Evolutionary conservation across 2,329 filamentous ascomycete species (phyloP), one percentile per base, ranked within the genome.

Genomic region (Aspergillus transmontanensis): DNA sequence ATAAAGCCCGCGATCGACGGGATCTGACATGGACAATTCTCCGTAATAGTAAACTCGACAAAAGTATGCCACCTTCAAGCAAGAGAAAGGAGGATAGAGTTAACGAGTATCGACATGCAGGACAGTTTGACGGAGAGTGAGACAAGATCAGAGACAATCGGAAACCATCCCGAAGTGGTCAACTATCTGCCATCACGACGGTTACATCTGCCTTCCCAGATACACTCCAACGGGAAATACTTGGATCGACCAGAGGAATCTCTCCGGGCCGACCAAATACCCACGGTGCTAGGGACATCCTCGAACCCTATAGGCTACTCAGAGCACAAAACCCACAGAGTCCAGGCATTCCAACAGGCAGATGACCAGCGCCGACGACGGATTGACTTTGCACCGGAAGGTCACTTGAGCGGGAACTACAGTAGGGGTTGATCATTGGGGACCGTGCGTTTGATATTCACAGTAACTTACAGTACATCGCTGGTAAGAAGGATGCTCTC

Each of bases 371-470:
- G 30, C n/a, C 51, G 19, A 54, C 51, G 19, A 41, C 51, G 51
- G 57, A 53, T 62, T 58, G 60, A 62, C 56, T 64, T 59, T 59
- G 58, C 56, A 54, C 46, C n/a, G 60, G 36, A 64, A 43, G 66
- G 71, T 73, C 72, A 74, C 67, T 72, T 73, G 72, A 70, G 67
- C 66, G 64, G 68, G 64, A 66, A 66, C 67, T 70, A 68, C 51
- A 55, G 32, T 55, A 55, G 51, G 60, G 36, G 68, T 58, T 65
- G 69, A 72, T 71, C 68, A 41, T 12, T 56, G 43, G 66, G 71
- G 72, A 43, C 72, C 72, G 71, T 74, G 72, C 72, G 67, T 60
- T 34, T 39, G 32, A 39, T 55, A 39, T 55, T 55, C 51, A 6
- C 30, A 55, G 30, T 55, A 39, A 55, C 51, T 39, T 28, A 39